Evolutionary conservation across 2,329 filamentous ascomycete genomes (phyloP).

Genomic region (Cladophialophora carrionii): DNA sequence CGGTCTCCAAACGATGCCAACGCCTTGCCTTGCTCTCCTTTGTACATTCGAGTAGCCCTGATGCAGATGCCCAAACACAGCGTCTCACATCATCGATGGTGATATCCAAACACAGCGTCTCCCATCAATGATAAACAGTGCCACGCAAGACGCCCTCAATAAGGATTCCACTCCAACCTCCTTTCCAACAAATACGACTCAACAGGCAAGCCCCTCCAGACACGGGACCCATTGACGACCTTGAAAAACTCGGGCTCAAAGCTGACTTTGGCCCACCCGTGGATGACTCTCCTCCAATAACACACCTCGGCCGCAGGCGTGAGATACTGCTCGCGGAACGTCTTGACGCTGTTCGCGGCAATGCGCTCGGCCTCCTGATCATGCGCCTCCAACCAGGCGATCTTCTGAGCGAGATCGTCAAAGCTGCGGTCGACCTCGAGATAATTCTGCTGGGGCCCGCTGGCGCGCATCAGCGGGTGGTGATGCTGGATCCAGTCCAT

Average conservation of each 20-base stretch:
- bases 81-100: too few species aligned
- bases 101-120: too few species aligned
- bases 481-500: constrained; percentile 56
- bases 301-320: constrained; percentile 60
- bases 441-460: constrained; percentile 55
- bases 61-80: background rate
- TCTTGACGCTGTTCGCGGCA: constrained; percentile 53
- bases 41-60: background rate
- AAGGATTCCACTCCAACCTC: constrained; percentile 36
- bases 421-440: constrained; percentile 58
- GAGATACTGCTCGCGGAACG: constrained; percentile 58
- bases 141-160: constrained; percentile 14
- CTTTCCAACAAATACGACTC: constrained; percentile 48
- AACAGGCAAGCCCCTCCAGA: constrained; percentile 45
- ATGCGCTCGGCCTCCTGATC: constrained; percentile 53
- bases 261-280: constrained; percentile 46
- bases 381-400: constrained; percentile 51
- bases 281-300: constrained; percentile 58
- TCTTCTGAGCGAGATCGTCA: constrained; percentile 56
- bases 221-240: constrained; percentile 40
- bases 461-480: constrained; percentile 50
- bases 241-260: constrained; percentile 48
- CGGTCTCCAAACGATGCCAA: background rate
- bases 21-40: background rate
- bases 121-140: too few species aligned